A percentile compares a stretch with the other conserved stretches of the same genome.
Conservation (phyloP, 179 eudicot species). For the Beta lomatogona region DNA sequence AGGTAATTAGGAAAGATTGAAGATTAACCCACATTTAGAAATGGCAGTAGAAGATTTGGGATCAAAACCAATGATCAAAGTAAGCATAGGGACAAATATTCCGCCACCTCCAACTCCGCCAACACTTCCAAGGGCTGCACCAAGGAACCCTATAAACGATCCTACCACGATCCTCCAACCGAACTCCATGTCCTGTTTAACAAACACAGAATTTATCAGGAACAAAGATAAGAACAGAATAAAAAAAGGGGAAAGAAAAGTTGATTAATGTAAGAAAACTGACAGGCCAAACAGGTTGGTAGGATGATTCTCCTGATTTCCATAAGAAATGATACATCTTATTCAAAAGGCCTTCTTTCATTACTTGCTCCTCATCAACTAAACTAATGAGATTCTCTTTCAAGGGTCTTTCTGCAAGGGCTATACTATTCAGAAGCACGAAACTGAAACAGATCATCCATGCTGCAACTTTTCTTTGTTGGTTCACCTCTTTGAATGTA, state of each 20-base stretch:
- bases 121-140: constrained; percentile 66
- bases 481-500: constrained; percentile 16
- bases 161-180: constrained; percentile 60
- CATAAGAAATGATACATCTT: constrained; percentile 50
- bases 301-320: constrained; percentile 51
- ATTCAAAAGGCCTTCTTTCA: constrained; percentile 28
- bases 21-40: constrained; percentile 49
- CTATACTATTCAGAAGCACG: constrained; percentile 26
- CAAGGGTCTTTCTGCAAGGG: constrained; percentile 50
- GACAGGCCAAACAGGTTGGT: constrained; percentile 71
- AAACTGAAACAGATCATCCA: constrained; percentile 36
- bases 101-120: constrained; percentile 79
- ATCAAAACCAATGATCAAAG: constrained; percentile 61
- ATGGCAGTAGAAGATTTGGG: constrained; percentile 66
- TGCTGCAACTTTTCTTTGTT: constrained; percentile 24
- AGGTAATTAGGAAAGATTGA: background rate
- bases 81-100: constrained; percentile 64
- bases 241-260: background rate
- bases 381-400: constrained; percentile 20
- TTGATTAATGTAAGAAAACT: constrained; percentile 21
- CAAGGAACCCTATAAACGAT: constrained; percentile 48
- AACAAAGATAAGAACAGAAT: background rate
- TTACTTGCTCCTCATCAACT: constrained; percentile 23
- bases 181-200: constrained; percentile 54
- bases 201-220: background rate